phyloP scores from a whole-genome alignment of 2,329 filamentous ascomycete species.

The Phoma sp. region DNA sequence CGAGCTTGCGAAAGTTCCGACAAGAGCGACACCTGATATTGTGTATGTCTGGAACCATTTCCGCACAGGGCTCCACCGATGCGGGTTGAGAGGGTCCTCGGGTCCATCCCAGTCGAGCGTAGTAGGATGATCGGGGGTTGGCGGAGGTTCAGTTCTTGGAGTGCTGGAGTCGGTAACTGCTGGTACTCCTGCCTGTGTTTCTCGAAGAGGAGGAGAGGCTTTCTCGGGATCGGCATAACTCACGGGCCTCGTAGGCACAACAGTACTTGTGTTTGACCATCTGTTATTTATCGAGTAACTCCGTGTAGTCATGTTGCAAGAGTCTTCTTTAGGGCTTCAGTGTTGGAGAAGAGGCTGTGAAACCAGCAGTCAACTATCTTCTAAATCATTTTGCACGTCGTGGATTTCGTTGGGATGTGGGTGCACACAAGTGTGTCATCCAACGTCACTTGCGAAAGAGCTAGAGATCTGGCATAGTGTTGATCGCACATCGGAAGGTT shows the following conservation, averaged over 20 bases:
- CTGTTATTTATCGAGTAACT: not conserved
- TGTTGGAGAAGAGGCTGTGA: no score
- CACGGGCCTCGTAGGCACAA: conserved; percentile 13
- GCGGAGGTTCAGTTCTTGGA: not conserved
- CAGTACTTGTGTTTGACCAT: conserved; percentile 7
- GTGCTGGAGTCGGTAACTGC: not conserved
- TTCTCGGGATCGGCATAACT: conserved; percentile 12
- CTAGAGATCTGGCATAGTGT: not conserved
- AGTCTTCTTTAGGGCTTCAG: not conserved
- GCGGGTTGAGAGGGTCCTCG: conserved; percentile 19
- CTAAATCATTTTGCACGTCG: not conserved
- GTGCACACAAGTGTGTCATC: not conserved
- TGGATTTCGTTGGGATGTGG: not conserved
- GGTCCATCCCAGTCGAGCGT: conserved; percentile 19
- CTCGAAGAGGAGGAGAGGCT: not conserved
- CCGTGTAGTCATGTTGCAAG: not conserved
- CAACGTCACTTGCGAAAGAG: not conserved
- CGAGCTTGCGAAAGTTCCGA: conserved; percentile 17
- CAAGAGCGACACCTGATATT: conserved; percentile 17
- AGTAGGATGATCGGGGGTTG: conserved; percentile 4
- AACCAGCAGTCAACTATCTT: not conserved
- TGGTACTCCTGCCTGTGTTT: not conserved
- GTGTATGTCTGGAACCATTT: conserved; percentile 22
- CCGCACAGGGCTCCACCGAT: conserved; percentile 19
- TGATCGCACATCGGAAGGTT: not conserved